Conservation (phyloP, 2,329 filamentous ascomycete genomes). For the Pseudopithomyces chartarum region DNA sequence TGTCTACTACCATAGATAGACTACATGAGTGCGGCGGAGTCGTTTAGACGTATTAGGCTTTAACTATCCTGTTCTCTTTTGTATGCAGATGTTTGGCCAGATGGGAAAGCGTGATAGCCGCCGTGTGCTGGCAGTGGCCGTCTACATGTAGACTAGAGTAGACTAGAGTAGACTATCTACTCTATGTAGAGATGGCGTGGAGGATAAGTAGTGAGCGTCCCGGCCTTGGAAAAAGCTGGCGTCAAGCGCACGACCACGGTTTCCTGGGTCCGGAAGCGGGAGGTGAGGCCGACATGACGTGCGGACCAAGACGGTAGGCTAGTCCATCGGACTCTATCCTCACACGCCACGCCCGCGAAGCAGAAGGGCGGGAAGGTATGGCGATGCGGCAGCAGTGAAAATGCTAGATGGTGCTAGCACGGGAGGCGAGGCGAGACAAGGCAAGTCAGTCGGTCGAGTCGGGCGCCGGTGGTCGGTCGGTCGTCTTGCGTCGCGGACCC, state of each 20-base stretch:
- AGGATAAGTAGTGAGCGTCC: background rate
- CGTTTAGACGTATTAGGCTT: no score
- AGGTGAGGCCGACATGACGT: constrained; percentile 12
- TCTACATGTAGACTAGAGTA: no score
- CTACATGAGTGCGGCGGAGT: no score
- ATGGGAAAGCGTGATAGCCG: no score
- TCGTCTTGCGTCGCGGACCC: background rate
- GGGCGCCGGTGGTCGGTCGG: constrained; percentile 3
- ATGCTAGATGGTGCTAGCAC: background rate
- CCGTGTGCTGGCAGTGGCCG: no score
- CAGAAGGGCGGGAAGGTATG: background rate
- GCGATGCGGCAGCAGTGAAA: background rate
- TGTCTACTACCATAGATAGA: no score
- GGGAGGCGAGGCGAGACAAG: background rate
- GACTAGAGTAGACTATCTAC: no score
- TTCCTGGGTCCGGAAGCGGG: constrained; percentile 23
- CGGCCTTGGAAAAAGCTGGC: background rate
- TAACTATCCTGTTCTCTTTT: no score
- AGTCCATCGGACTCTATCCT: no score
- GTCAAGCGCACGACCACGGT: background rate
- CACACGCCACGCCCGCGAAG: background rate
- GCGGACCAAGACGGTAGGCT: background rate
- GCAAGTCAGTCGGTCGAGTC: background rate
- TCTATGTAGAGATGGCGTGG: no score
- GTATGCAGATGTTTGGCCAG: no score